Conservation (phyloP, 768 basidiomycete species). For the Amanita pallidorosea region DNA sequence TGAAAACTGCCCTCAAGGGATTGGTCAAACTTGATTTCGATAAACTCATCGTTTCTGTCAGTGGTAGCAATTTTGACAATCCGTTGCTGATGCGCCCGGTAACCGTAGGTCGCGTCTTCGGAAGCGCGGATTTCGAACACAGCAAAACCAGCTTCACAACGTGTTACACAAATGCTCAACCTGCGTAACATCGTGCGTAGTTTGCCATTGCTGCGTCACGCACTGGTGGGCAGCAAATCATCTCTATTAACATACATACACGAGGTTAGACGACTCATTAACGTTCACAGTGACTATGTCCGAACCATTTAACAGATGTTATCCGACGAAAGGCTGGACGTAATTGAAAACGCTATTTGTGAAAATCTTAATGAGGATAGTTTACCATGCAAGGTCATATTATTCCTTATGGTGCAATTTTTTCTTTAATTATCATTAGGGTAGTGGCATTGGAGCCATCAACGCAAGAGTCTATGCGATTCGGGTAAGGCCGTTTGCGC, state of each 20-base stretch:
- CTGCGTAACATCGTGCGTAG: slow-evolving; percentile 63
- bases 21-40: slow-evolving; percentile 83
- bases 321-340: slow-evolving; percentile 56
- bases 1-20: slow-evolving; percentile 57
- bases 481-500: slow-evolving; percentile 29
- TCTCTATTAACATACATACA: slow-evolving; percentile 52
- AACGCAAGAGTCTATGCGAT: slow-evolving; percentile 87
- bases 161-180: slow-evolving; percentile 72
- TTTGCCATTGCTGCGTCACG: slow-evolving; percentile 51
- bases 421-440: neutral
- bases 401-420: neutral
- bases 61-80: slow-evolving; percentile 5
- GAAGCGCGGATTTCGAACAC: slow-evolving; percentile 44
- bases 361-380: slow-evolving; percentile 67
- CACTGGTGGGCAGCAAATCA: slow-evolving; percentile 47
- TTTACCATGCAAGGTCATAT: slow-evolving; percentile 42
- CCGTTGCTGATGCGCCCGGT: neutral
- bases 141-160: slow-evolving; percentile 54
- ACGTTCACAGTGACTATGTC: neutral
- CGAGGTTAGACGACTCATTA: slow-evolving; percentile 29
- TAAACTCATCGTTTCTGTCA: slow-evolving; percentile 65
- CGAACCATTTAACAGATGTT: slow-evolving; percentile 41
- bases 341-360: slow-evolving; percentile 49
- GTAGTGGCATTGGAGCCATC: slow-evolving; percentile 66
- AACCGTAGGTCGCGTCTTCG: slow-evolving; percentile 47